Percentiles rank a stretch among this genome's conserved stretches.
Conservation (phyloP, 306 rosid genomes). For the Echinosophora koreensis region DNA sequence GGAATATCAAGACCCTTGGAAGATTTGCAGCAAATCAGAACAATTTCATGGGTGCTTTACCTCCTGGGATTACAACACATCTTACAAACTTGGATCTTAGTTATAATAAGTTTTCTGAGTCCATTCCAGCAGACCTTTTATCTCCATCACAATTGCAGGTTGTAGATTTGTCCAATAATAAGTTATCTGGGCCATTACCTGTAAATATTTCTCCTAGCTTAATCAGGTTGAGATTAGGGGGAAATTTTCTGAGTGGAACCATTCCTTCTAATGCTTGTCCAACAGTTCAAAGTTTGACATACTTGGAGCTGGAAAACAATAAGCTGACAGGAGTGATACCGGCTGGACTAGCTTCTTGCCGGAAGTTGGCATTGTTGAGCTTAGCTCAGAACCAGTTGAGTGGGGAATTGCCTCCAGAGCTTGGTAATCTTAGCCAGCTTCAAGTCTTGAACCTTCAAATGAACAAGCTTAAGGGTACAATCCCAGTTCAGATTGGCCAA, state of each 20-base stretch:
- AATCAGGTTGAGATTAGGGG: conserved; percentile 77
- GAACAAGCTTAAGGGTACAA: conserved; percentile 63
- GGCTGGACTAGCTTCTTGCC: conserved; percentile 55
- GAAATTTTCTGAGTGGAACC: conserved; percentile 54
- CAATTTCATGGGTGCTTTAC: conserved; percentile 55
- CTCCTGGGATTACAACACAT: conserved; percentile 58
- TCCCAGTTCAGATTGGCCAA: conserved; percentile 58
- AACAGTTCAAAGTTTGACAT: conserved; percentile 40
- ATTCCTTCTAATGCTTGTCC: conserved; percentile 50
- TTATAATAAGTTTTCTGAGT: conserved; percentile 53
- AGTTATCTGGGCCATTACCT: conserved; percentile 60
- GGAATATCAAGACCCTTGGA: conserved; percentile 50
- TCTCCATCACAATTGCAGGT: conserved; percentile 50
- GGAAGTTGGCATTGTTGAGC: conserved; percentile 65
- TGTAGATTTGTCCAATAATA: conserved; percentile 74
- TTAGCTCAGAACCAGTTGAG: conserved; percentile 64
- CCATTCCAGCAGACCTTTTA: conserved; percentile 64
- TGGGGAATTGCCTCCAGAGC: conserved; percentile 60
- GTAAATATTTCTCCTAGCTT: conserved; percentile 51
- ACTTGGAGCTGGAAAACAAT: conserved; percentile 78
- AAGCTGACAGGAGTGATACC: conserved; percentile 60
- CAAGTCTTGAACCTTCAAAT: conserved; percentile 70
- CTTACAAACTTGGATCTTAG: conserved; percentile 72
- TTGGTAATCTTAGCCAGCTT: conserved; percentile 64
- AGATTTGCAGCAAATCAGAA: conserved; percentile 80